Conservation (phyloP, 164 flowering plant species). For the Nymphaea colorata region DNA sequence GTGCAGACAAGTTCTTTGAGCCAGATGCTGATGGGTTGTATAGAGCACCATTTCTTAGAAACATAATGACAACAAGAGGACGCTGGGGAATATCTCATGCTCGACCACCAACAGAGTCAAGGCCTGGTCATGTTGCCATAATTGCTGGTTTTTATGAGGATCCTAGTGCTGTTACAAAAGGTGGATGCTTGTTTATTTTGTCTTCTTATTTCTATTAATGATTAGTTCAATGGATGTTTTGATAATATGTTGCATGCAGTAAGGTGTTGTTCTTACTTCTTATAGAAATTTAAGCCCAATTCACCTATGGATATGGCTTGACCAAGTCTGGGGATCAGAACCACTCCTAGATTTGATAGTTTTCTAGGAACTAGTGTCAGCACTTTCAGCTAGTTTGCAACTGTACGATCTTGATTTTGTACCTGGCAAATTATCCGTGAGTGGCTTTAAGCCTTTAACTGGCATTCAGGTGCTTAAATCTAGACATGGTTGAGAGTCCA, state of each 20-base stretch:
- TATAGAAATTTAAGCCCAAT: too few species aligned
- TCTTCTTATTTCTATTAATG: neutral
- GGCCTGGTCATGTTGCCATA: constrained; percentile 95
- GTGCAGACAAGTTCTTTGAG: constrained; percentile 94
- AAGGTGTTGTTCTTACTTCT: too few species aligned
- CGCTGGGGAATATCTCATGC: constrained; percentile 99
- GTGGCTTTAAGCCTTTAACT: too few species aligned
- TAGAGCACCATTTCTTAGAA: constrained; percentile 89
- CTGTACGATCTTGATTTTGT: too few species aligned
- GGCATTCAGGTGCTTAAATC: too few species aligned
- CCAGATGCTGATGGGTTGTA: constrained; percentile 64
- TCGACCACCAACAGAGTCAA: constrained; percentile 97
- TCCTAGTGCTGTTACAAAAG: constrained; percentile 97
- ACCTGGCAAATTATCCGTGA: too few species aligned
- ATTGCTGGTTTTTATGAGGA: constrained; percentile 98
- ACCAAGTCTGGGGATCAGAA: neutral
- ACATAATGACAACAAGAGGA: constrained; percentile 58
- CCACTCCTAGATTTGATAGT: neutral
- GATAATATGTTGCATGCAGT: neutral
- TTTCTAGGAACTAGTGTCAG: neutral
- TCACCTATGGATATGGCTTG: neutral
- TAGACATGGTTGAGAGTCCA: too few species aligned
- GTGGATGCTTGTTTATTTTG: constrained; percentile 15
- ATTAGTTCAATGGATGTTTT: neutral
- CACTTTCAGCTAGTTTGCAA: neutral